Evolutionary conservation across 2,329 filamentous ascomycete species (phyloP).

Genomic region (Calonectria honghensis): DNA sequence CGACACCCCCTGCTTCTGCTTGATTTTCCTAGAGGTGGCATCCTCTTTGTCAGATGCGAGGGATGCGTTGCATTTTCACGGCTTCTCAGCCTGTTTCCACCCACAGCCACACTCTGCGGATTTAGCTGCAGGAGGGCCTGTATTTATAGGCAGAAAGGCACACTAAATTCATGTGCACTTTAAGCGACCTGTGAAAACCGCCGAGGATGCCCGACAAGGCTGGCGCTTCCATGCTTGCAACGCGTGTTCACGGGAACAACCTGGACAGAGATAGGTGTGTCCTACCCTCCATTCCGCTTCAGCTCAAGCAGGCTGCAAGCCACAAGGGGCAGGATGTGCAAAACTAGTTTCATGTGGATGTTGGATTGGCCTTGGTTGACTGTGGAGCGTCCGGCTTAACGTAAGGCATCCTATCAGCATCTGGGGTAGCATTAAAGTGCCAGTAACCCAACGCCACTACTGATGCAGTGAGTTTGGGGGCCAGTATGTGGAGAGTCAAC

Average conservation of each 20-base stretch:
- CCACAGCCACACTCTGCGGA: background rate
- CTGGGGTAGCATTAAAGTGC: background rate
- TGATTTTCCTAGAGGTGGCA: background rate
- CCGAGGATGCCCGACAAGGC: constrained; percentile 1
- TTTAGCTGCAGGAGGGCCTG: background rate
- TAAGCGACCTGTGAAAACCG: background rate
- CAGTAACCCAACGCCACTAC: background rate
- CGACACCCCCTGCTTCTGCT: background rate
- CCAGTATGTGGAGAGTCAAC: background rate
- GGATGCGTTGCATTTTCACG: background rate
- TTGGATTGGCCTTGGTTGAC: background rate
- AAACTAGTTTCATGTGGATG: background rate
- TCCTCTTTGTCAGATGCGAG: background rate
- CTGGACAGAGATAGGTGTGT: background rate
- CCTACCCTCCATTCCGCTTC: background rate
- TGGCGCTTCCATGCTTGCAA: background rate
- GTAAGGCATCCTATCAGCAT: constrained; percentile 9
- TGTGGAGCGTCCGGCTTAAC: background rate
- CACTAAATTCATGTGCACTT: background rate
- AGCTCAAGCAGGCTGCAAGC: constrained; percentile 4
- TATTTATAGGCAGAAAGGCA: background rate
- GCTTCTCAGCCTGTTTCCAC: background rate
- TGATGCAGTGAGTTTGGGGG: constrained; percentile 13
- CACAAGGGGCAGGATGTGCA: background rate
- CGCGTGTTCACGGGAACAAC: background rate